A percentile compares a stretch with the other conserved stretches of the same genome.
Conservation (phyloP, 495 filamentous ascomycete genomes). For the Neurospora africana region DNA sequence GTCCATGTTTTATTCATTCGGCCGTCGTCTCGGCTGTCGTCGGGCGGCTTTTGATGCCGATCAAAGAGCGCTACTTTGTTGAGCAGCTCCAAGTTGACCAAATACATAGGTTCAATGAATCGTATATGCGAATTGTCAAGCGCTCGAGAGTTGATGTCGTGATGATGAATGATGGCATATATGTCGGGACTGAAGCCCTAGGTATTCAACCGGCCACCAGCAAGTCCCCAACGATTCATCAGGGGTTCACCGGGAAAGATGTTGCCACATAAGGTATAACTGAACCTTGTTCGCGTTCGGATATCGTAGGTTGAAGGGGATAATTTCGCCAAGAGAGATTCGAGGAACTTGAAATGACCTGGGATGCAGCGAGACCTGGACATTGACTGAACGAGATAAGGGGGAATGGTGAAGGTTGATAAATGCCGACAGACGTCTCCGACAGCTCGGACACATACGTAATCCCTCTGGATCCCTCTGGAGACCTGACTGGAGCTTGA, state of each 20-base stretch:
- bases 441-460: background rate
- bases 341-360: background rate
- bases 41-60: background rate
- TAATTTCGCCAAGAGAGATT: background rate
- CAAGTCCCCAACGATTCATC: background rate
- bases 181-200: background rate
- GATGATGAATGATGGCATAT: background rate
- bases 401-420: background rate
- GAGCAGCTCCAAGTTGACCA: background rate
- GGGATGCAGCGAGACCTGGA: background rate
- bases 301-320: background rate
- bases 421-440: background rate
- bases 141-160: background rate
- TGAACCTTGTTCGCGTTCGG: background rate
- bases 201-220: background rate
- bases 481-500: background rate
- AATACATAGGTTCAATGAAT: background rate
- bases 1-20: background rate
- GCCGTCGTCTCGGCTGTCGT: background rate
- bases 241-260: background rate
- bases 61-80: background rate
- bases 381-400: background rate
- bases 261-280: background rate
- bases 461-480: background rate
- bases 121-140: background rate